Percentiles rank a stretch among this genome's conserved stretches.
phyloP scores from a whole-genome alignment of 2,329 filamentous ascomycete species.

The Leptosphaerulina australis region DNA sequence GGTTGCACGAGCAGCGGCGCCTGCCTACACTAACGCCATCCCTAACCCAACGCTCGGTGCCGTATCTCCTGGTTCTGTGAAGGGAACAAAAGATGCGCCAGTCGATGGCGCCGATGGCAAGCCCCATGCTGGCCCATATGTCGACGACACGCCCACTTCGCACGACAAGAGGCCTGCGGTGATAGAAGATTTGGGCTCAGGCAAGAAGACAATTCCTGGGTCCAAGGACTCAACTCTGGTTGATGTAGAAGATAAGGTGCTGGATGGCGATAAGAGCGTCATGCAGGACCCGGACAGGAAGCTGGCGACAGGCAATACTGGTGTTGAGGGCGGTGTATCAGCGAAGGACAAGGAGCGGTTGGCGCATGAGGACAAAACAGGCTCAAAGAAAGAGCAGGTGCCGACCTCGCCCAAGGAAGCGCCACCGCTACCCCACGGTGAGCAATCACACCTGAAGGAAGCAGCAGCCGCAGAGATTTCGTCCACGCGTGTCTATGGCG shows the following conservation, averaged over 20 bases:
- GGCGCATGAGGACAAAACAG: constrained; percentile 68
- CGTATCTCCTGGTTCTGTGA: constrained; percentile 28
- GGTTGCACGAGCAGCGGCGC: constrained; percentile 40
- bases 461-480: constrained; percentile 17
- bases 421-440: constrained; percentile 79
- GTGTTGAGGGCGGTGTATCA: constrained; percentile 86
- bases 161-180: constrained; percentile 42
- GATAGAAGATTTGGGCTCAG: constrained; percentile 47
- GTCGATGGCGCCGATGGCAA: constrained; percentile 93
- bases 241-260: constrained; percentile 51
- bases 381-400: constrained; percentile 71
- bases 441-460: constrained; percentile 66
- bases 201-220: constrained; percentile 36
- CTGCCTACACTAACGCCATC: constrained; percentile 30
- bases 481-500: constrained; percentile 37
- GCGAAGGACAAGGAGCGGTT: constrained; percentile 82
- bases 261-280: constrained; percentile 71
- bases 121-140: constrained; percentile 84
- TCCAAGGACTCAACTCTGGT: constrained; percentile 36
- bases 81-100: constrained; percentile 78
- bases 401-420: constrained; percentile 86
- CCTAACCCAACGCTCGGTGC: constrained; percentile 33
- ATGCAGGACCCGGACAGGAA: constrained; percentile 87
- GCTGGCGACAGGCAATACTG: constrained; percentile 82
- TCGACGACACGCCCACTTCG: constrained; percentile 57